Percentiles rank a stretch among this genome's conserved stretches.
Conservation (phyloP, 768 basidiomycete genomes). For the Trametes cubensis region DNA sequence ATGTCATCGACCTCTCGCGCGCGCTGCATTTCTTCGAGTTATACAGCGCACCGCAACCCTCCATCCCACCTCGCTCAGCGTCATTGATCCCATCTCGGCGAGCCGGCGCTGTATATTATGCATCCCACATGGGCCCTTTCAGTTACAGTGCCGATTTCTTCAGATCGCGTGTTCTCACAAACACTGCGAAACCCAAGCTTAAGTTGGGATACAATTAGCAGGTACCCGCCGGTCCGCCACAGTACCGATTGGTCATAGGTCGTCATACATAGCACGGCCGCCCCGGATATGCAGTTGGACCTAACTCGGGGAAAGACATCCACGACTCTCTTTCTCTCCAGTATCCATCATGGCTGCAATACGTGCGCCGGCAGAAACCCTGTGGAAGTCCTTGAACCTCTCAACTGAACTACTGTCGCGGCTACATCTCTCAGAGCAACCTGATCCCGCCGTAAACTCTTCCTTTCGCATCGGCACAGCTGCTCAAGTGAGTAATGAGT, state of each 20-base stretch:
- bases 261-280: not conserved
- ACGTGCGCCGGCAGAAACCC: slow-evolving; percentile 20
- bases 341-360: not conserved
- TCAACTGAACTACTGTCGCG: slow-evolving; percentile 41
- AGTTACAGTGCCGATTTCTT: too few species aligned
- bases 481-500: slow-evolving; percentile 47
- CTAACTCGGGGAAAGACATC: too few species aligned
- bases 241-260: not conserved
- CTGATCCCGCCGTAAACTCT: slow-evolving; percentile 51
- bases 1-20: too few species aligned
- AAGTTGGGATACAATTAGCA: too few species aligned
- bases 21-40: too few species aligned
- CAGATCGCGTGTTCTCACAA: not conserved
- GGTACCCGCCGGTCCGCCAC: too few species aligned
- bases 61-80: too few species aligned
- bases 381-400: slow-evolving; percentile 48
- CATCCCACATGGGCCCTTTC: too few species aligned
- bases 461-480: slow-evolving; percentile 56
- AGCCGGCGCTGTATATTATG: too few species aligned
- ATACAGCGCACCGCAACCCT: too few species aligned
- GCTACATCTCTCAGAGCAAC: slow-evolving; percentile 41
- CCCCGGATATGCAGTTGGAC: not conserved
- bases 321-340: not conserved
- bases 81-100: too few species aligned
- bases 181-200: not conserved